A percentile compares a stretch with the other conserved stretches of the same genome.
phyloP scores from a whole-genome alignment of 495 filamentous ascomycete genomes.

The Penicillium angulare region DNA sequence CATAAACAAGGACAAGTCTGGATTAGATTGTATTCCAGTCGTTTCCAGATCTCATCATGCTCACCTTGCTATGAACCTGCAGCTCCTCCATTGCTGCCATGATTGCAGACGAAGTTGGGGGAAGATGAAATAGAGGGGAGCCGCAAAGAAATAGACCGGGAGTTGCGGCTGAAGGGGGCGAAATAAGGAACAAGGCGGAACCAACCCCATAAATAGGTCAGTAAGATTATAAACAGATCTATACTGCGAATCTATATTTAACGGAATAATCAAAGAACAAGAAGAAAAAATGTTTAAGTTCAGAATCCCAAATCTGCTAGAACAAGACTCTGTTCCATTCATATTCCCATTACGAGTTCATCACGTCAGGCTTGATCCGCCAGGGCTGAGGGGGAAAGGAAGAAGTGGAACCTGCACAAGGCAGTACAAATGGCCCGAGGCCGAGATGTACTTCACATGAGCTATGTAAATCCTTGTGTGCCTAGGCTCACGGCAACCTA shows the following conservation, averaged over 20 bases:
- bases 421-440: constrained; percentile 16
- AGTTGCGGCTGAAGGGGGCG: constrained; percentile 27
- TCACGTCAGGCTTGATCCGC: too few relatives aligned
- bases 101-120: constrained; percentile 23
- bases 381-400: too few relatives aligned
- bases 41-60: constrained; percentile 11
- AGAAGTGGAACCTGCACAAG: constrained; percentile 7
- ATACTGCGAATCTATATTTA: too few relatives aligned
- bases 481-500: not conserved
- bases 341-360: too few relatives aligned
- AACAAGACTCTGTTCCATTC: too few relatives aligned
- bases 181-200: constrained; percentile 7
- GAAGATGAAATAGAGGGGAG: not conserved
- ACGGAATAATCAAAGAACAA: not conserved
- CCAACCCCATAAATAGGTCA: not conserved
- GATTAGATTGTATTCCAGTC: not conserved
- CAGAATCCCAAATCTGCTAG: too few relatives aligned
- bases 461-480: not conserved
- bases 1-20: not conserved
- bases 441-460: constrained; percentile 16
- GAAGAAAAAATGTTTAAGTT: not conserved
- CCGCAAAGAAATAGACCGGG: constrained; percentile 15
- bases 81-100: constrained; percentile 97
- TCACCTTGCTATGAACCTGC: constrained; percentile 95
- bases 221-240: too few relatives aligned